These are phyloP conservation scores for Tetrapisispora nanseiensis DNA, from an alignment of 805 yeast species.

Conservation along the genomic window DNA sequence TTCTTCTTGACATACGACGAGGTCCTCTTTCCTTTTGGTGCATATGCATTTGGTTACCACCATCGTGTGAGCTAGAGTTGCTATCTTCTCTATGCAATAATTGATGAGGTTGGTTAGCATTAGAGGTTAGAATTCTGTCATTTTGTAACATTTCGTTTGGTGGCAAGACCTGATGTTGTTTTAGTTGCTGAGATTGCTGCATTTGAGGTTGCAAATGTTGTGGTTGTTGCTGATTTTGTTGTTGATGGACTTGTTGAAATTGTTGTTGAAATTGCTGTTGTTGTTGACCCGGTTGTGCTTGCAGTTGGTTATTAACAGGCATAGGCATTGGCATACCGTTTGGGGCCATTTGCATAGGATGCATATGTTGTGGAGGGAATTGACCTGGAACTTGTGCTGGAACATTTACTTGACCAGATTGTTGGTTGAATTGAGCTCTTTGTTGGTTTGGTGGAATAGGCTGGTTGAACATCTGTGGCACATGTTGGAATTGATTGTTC, in stretches of 20 bases:
- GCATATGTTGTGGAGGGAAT: constrained; percentile 1
- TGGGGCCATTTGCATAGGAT: constrained; percentile 1
- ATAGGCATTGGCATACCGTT: constrained; percentile 2
- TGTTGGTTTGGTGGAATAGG: constrained; percentile 4
- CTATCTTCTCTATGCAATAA: constrained; percentile 3
- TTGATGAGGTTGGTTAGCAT: neutral
- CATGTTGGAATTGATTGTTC: constrained; percentile 4
- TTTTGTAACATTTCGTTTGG: constrained; percentile 1
- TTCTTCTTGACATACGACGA: constrained; percentile 17
- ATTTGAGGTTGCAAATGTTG: constrained; percentile 11
- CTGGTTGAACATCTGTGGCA: constrained; percentile 1
- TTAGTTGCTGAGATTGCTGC: constrained; percentile 15
- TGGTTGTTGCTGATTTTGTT: constrained; percentile 8
- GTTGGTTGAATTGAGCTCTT: constrained; percentile 4
- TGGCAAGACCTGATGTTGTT: constrained; percentile 3
- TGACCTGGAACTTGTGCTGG: neutral
- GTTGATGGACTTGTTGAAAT: constrained; percentile 14
- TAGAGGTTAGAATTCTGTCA: too few species aligned
- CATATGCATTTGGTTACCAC: constrained; percentile 5
- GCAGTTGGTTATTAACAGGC: constrained; percentile 2
- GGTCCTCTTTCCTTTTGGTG: constrained; percentile 6
- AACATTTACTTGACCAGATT: neutral
- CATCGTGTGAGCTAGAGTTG: neutral
- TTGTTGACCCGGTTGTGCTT: constrained; percentile 8
- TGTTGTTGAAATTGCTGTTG: constrained; percentile 9